phyloP scores from a whole-genome alignment of 805 yeast species.

The Brettanomyces anomalus region DNA sequence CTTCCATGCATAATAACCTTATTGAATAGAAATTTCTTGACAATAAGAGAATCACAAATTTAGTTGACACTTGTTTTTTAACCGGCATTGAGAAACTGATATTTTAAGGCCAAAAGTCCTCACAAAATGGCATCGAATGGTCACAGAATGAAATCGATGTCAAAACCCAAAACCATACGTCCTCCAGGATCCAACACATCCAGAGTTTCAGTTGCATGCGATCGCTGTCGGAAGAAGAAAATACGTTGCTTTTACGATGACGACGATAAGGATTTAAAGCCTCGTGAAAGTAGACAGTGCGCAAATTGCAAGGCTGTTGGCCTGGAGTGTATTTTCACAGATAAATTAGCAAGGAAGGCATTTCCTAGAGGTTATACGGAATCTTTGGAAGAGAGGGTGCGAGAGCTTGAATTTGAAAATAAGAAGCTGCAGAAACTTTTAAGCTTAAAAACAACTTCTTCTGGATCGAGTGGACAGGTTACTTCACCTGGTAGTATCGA shows the following conservation, averaged over 20 bases:
- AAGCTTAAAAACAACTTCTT: conserved; percentile 33
- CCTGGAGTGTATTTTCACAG: conserved; percentile 81
- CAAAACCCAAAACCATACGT: conserved; percentile 42
- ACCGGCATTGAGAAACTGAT: too few species aligned
- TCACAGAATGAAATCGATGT: background rate
- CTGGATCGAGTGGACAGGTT: background rate
- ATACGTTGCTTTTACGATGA: conserved; percentile 45
- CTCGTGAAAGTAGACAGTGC: conserved; percentile 58
- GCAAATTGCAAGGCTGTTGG: conserved; percentile 80
- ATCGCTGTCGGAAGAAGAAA: conserved; percentile 76
- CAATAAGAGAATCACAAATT: too few species aligned
- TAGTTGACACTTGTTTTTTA: too few species aligned
- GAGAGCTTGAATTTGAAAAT: conserved; percentile 79
- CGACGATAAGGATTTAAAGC: conserved; percentile 11
- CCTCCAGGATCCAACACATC: conserved; percentile 60
- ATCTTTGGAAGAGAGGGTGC: conserved; percentile 76
- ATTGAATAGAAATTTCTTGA: too few species aligned
- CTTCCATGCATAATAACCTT: too few species aligned
- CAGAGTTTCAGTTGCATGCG: conserved; percentile 87
- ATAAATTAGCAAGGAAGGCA: conserved; percentile 74
- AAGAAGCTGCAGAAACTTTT: conserved; percentile 55
- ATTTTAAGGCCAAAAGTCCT: too few species aligned
- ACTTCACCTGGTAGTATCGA: background rate
- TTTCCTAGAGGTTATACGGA: conserved; percentile 92
- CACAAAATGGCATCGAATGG: too few species aligned